These are phyloP conservation scores for Triticum monococcum DNA, from an alignment of 176 grass and related monocot species.

Conservation along the genomic window DNA sequence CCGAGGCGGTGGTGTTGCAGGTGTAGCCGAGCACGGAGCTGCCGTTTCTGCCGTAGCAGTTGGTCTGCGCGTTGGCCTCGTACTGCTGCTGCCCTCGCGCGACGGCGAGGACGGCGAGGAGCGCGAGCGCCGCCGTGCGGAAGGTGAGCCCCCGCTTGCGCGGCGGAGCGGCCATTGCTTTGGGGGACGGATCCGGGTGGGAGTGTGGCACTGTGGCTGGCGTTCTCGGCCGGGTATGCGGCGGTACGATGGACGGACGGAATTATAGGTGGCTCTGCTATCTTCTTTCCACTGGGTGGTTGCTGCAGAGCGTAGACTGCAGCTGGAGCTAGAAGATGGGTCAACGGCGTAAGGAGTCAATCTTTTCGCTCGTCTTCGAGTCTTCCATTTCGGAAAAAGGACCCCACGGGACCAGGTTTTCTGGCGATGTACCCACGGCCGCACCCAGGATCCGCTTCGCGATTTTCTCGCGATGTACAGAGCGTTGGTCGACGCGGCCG, in stretches of 20 bases:
- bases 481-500: too few relatives aligned
- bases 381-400: neutral
- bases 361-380: neutral
- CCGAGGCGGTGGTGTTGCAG: slow-evolving; percentile 1
- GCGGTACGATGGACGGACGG: too few relatives aligned
- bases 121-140: neutral
- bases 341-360: neutral
- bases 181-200: too few relatives aligned
- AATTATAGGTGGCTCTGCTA: neutral
- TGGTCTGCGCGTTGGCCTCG: slow-evolving; percentile 31
- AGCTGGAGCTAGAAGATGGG: neutral
- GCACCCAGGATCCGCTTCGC: too few relatives aligned
- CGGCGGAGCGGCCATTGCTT: neutral
- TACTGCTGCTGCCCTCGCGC: slow-evolving; percentile 50
- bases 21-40: slow-evolving; percentile 62
- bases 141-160: neutral
- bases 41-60: slow-evolving; percentile 44
- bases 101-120: neutral
- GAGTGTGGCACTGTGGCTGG: neutral
- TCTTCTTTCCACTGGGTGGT: neutral
- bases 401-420: neutral
- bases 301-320: neutral
- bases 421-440: too few relatives aligned
- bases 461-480: too few relatives aligned
- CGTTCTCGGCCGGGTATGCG: neutral